Base-by-base conservation (phyloP, 108 stramenopile species). In the Cyclotella baltica region DNA sequence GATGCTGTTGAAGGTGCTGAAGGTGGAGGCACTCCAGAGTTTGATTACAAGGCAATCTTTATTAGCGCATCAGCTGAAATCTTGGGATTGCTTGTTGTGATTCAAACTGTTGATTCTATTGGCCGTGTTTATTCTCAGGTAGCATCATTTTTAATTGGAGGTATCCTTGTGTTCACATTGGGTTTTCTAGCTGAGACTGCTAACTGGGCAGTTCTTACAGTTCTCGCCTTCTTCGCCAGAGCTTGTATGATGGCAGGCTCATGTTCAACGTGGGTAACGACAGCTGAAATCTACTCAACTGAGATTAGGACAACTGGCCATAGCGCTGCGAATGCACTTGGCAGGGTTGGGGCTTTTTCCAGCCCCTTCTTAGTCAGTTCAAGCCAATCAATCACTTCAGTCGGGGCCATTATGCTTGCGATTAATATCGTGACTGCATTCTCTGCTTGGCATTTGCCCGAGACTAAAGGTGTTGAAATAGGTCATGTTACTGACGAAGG, bases 281-380 rank as follows among this genome's bases (percentile, higher is more conserved):
- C 93, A 1, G 89, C 93, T 8, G 93, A 94, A 72, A 86, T 94
- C 33, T 78, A 90, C 6, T 80, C 89, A 11, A 94, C 93, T 19
- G 93, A 94, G 53, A 86, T 94, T 55, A 83, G 93, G 33, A 86
- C 84, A 1, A 88, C 91, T 3, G 93, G 93, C 11, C 93, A 94
- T 64, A 78, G 78, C 31, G 85, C 88, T 25, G 89, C 93, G n/a
- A 92, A 94, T 78, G 93, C 93, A 2, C 66, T 91, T 48, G 93
- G 89, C 10, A 77, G 91, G 53, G 68, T 86, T 19, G 91, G 93
- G 18, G 88, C 86, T 1, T 77, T 92, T 40, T 53, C 86, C 22
- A 81, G 76, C 35, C 93, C 93, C 0, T 94, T 83, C 72, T 68
- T 94, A 13, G 76, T 93, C 1, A 69, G 76, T 13, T 83, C 85